Percentiles rank a stretch among this genome's conserved stretches.
phyloP scores from a whole-genome alignment of 2,329 filamentous ascomycete species.

The Beauveria sp. region DNA sequence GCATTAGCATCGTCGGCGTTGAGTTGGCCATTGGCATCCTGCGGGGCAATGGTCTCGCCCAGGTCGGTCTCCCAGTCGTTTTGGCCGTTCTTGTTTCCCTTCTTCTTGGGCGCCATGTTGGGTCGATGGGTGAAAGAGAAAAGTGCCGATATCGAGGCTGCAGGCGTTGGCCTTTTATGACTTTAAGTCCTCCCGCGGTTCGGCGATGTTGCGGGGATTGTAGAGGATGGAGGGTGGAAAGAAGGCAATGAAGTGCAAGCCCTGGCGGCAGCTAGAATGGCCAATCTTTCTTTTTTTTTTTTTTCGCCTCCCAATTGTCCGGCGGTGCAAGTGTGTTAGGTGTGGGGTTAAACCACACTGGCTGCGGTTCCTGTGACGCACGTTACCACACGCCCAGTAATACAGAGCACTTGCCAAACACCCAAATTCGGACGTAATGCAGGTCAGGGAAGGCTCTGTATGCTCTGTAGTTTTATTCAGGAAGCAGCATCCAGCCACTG shows the following conservation, averaged over 20 bases:
- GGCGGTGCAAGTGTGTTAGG: not conserved
- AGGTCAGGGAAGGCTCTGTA: too few relatives aligned
- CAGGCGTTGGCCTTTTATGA: constrained; percentile 1
- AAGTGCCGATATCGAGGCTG: not conserved
- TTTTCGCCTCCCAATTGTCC: not conserved
- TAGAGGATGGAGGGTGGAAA: not conserved
- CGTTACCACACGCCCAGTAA: not conserved
- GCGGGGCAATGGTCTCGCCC: constrained; percentile 65
- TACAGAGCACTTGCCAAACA: not conserved
- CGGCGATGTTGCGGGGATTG: constrained; percentile 1
- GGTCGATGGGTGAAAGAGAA: constrained; percentile 12
- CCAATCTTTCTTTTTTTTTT: not conserved
- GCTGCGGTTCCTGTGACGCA: not conserved
- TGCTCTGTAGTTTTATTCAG: too few relatives aligned
- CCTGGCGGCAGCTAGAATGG: not conserved
- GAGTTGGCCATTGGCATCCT: constrained; percentile 36
- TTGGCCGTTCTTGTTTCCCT: constrained; percentile 71
- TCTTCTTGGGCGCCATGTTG: constrained; percentile 90
- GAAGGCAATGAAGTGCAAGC: not conserved
- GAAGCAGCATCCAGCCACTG: too few relatives aligned
- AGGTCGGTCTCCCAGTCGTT: constrained; percentile 95
- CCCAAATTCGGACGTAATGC: not conserved
- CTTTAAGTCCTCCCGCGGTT: not conserved
- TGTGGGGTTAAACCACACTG: constrained; percentile 3
- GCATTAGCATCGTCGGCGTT: constrained; percentile 42